phyloP scores from a whole-genome alignment of 495 filamentous ascomycete genomes.

The Aspergillus wentii region DNA sequence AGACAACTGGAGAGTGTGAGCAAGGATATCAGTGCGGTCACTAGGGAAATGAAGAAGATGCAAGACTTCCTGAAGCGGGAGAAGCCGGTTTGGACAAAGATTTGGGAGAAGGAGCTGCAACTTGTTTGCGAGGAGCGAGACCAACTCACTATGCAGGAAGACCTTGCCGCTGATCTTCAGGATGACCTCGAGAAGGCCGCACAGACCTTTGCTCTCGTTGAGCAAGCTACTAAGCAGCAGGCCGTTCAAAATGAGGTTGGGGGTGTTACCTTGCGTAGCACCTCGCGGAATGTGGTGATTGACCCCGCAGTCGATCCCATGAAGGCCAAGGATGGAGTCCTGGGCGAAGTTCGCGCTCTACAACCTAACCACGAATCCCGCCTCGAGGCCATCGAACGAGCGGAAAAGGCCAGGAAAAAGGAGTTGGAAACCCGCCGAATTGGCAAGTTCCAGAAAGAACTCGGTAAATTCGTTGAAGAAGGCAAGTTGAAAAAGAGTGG shows the following conservation, averaged over 20 bases:
- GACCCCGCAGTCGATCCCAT: conserved; percentile 64
- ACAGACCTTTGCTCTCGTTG: conserved; percentile 89
- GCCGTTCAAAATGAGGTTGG: conserved; percentile 59
- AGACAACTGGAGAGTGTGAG: conserved; percentile 82
- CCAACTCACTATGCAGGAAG: conserved; percentile 89
- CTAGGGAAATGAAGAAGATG: conserved; percentile 90
- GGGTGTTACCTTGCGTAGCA: conserved; percentile 39
- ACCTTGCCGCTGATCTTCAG: conserved; percentile 82
- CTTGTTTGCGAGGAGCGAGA: conserved; percentile 93
- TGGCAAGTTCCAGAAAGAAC: conserved; percentile 83
- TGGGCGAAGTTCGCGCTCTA: conserved; percentile 89
- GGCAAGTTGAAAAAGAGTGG: conserved; percentile 93
- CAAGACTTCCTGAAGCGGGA: conserved; percentile 85
- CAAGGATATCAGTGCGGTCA: conserved; percentile 77
- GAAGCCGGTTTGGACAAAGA: conserved; percentile 95
- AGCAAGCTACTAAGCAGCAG: conserved; percentile 95
- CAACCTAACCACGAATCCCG: conserved; percentile 93
- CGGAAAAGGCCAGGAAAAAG: conserved; percentile 81
- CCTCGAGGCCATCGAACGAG: conserved; percentile 91
- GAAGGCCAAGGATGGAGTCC: conserved; percentile 81
- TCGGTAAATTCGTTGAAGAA: conserved; percentile 84
- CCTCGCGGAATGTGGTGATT: conserved; percentile 58
- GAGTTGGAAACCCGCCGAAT: conserved; percentile 75
- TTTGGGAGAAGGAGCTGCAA: conserved; percentile 95
- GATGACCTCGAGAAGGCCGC: conserved; percentile 93